These are phyloP conservation scores for Asclepias syriaca DNA, from an alignment of 257 asterid species.

Conservation along the genomic window DNA sequence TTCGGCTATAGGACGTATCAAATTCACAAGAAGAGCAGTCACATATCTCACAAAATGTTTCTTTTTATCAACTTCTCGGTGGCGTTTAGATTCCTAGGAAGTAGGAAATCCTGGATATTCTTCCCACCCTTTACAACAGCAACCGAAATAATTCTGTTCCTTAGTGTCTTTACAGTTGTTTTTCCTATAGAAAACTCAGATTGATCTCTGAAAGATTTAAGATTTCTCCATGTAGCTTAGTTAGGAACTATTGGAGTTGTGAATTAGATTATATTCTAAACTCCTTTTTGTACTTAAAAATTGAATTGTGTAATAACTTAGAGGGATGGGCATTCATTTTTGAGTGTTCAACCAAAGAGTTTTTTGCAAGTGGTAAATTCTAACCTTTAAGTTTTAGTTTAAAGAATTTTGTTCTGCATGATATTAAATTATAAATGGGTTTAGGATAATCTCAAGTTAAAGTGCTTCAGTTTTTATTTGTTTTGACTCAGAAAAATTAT, in stretches of 20 bases:
- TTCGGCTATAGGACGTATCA: not conserved
- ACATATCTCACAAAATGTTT: not conserved
- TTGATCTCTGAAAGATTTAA: not conserved
- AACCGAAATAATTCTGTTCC: not conserved
- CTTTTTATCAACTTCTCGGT: slow-evolving; percentile 5
- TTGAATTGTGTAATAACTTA: not conserved
- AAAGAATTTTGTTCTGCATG: slow-evolving; percentile 28
- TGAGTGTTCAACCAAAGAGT: not conserved
- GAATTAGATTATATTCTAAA: not conserved
- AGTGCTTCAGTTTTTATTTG: no score
- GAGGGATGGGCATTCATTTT: not conserved
- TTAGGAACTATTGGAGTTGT: not conserved
- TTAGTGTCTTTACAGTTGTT: not conserved
- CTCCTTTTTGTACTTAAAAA: not conserved
- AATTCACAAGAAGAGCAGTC: not conserved
- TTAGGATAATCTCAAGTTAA: no score
- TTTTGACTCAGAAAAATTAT: no score
- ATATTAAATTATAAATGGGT: no score
- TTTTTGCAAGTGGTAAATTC: no score
- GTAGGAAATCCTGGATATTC: not conserved
- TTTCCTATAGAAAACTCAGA: not conserved
- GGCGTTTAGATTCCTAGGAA: not conserved
- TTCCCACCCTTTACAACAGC: not conserved
- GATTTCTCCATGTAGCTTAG: not conserved
- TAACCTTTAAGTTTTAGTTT: no score